Evolutionary conservation across 768 basidiomycete genomes (phyloP).

Genomic region (Rhodotorula diobovata): DNA sequence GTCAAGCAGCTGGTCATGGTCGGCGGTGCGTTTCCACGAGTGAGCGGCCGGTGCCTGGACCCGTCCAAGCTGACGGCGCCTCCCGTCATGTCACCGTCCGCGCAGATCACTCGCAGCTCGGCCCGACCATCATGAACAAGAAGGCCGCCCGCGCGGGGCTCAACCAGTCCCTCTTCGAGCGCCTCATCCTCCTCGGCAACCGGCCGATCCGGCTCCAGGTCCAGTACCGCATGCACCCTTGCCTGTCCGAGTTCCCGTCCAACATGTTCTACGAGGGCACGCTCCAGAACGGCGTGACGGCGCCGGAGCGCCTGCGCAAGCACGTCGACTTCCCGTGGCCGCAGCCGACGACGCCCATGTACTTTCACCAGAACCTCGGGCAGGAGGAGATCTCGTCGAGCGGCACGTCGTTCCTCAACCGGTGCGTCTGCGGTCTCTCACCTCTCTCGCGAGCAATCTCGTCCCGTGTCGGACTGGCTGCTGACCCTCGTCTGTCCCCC

Average conservation of each 20-base stretch:
- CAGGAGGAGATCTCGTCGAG: constrained; percentile 98
- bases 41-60: no score
- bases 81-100: no score
- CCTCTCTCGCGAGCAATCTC: not conserved
- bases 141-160: constrained; percentile 98
- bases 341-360: constrained; percentile 94
- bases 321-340: constrained; percentile 99
- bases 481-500: not conserved
- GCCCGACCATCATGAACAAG: constrained; percentile 99
- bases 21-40: constrained; percentile 74
- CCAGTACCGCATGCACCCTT: constrained; percentile 99
- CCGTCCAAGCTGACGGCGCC: no score
- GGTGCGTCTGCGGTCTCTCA: constrained; percentile 54
- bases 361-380: constrained; percentile 98
- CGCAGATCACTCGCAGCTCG: constrained; percentile 66
- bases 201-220: constrained; percentile 97
- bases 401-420: constrained; percentile 96
- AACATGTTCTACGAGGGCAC: constrained; percentile 99
- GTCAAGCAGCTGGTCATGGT: constrained; percentile 98
- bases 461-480: not conserved
- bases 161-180: constrained; percentile 96
- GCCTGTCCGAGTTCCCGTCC: constrained; percentile 96
- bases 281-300: constrained; percentile 96
- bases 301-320: constrained; percentile 92
- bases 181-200: constrained; percentile 89